Evolutionary conservation across 148 eudicot genomes (phyloP), one percentile per base, ranked within the genome.

Genomic region (Cornus kousa): DNA sequence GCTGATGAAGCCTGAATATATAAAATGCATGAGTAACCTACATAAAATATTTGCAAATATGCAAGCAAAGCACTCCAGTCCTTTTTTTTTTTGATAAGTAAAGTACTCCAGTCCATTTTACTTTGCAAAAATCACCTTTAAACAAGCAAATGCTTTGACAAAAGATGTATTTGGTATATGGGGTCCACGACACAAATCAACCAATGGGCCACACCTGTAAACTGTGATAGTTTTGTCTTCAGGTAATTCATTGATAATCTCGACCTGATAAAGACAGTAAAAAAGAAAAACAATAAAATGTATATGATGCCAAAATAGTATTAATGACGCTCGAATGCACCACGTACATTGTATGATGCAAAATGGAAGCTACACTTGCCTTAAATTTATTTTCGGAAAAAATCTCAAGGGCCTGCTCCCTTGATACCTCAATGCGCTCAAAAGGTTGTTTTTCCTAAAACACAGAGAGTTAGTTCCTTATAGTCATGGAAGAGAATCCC

Each of bases 181-280:
- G 3, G 99, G 99, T 46, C 99, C 99, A 80, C 98, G 97, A 72
- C 99, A 97, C 74, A 97, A 88, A 88, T 97, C 99, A 74, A 97
- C 99, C 83, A 97, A 84, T 43, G 97, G 98, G 14, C 99, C 99
- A 90, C 99, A 97, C 84, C 99, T 88, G 79, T 97, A 97, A 68
- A 97, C 99, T 35, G 99, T 97, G 79, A 97, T 97, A 35, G 98
- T 97, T 84, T 97, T 94, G 78, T 94, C 99, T 82, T 87, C 99
- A 2, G 99, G 99, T 70, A 97, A 83, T 86, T 90, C 98, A 32
- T 88, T 89, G 77, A 97, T 97, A 68, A 97, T 97, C 86, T 97
- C 98, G 81, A 97, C 89, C 99, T 97, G 82, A 73, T 73, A 10
- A 39, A 74, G 79, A 62, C 73, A 67, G 32, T 20, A 77, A 72